phyloP scores from a whole-genome alignment of 2,329 filamentous ascomycete genomes.

The Cordyceps javanica region DNA sequence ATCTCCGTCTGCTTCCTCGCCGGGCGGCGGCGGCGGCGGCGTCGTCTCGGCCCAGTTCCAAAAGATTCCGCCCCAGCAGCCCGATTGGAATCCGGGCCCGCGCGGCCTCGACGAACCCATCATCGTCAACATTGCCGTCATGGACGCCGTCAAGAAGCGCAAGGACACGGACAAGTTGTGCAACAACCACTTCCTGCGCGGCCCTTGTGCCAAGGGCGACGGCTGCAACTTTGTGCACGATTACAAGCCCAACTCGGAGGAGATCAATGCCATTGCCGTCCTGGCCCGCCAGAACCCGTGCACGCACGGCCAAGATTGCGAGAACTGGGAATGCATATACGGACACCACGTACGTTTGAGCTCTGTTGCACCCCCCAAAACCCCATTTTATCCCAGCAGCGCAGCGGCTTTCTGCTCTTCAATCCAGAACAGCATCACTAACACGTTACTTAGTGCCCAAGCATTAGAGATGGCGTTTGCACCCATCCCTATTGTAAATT shows the following conservation, averaged over 20 bases:
- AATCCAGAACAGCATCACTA: neutral
- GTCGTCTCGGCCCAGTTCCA: slow-evolving; percentile 7
- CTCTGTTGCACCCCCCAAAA: too few species aligned
- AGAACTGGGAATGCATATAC: slow-evolving; percentile 53
- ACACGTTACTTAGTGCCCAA: slow-evolving; percentile 41
- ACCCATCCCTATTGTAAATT: slow-evolving; percentile 52
- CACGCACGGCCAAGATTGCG: slow-evolving; percentile 51
- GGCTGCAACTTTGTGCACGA: slow-evolving; percentile 52
- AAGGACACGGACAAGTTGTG: slow-evolving; percentile 51
- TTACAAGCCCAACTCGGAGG: slow-evolving; percentile 46
- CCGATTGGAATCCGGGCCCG: slow-evolving; percentile 46
- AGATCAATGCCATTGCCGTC: slow-evolving; percentile 50
- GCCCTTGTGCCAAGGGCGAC: slow-evolving; percentile 48
- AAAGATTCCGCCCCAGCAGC: slow-evolving; percentile 25
- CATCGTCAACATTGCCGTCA: slow-evolving; percentile 34
- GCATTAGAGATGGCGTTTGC: slow-evolving; percentile 44
- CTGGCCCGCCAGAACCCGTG: slow-evolving; percentile 54
- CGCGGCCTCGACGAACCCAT: slow-evolving; percentile 51
- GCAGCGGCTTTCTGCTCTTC: neutral
- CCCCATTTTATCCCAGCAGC: too few species aligned
- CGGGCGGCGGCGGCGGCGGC: neutral
- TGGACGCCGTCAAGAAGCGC: slow-evolving; percentile 52
- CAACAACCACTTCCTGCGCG: slow-evolving; percentile 56
- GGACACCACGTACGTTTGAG: slow-evolving; percentile 50
- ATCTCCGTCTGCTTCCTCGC: neutral